A percentile compares a stretch with the other conserved stretches of the same genome.
Evolutionary conservation across 2,329 filamentous ascomycete genomes (phyloP).

Genomic region (Alternaria novae-zelandiae): DNA sequence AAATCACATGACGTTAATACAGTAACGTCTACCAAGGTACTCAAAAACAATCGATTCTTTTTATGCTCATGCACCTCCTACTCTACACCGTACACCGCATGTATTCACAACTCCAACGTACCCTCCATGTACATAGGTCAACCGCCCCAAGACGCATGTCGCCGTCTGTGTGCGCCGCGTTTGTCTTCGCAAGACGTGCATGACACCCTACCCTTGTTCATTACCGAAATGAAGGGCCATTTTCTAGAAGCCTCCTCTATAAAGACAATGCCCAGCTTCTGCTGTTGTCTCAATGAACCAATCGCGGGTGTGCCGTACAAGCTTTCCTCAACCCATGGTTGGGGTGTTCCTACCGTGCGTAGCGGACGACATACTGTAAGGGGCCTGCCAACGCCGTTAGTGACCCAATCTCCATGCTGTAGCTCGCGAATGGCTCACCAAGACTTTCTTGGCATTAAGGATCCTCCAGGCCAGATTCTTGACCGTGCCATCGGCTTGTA

Average conservation of each 20-base stretch:
- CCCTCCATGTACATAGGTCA: background rate
- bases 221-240: background rate
- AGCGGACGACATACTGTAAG: conserved; percentile 58
- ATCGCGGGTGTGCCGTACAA: background rate
- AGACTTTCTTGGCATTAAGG: conserved; percentile 91
- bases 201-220: background rate
- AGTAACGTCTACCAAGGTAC: background rate
- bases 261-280: background rate
- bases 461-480: conserved; percentile 92
- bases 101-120: background rate
- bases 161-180: background rate
- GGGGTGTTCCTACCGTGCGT: conserved; percentile 52
- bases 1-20: background rate
- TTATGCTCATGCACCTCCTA: background rate
- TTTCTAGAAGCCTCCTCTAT: background rate
- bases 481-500: conserved; percentile 89
- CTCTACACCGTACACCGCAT: background rate
- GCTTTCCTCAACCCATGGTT: conserved; percentile 16
- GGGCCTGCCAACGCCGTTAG: conserved; percentile 42
- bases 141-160: background rate
- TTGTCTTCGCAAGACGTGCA: background rate
- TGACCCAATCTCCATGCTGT: background rate
- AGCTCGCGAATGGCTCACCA: conserved; percentile 65
- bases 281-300: background rate
- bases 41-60: background rate